Evolutionary conservation across 2,329 filamentous ascomycete species (phyloP), one percentile per base, ranked within the genome.

Genomic region (Catunica adiposa): DNA sequence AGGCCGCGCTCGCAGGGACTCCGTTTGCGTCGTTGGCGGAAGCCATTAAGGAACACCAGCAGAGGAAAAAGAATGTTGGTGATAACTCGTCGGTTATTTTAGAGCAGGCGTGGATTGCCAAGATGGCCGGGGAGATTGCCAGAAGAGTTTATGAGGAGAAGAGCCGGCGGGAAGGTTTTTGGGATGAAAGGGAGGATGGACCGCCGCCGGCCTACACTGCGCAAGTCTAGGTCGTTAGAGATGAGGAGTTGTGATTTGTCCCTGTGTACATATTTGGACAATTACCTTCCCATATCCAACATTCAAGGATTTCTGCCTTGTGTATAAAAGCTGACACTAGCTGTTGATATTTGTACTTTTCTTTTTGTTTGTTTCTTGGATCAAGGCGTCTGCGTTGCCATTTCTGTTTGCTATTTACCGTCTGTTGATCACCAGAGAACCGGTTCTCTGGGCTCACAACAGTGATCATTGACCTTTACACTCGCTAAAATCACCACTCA

Each of bases 91-190:
- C 77, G 0, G 73, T 76, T 26, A 86, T 88, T 51, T 71, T 87
- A 25, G 84, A 89, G 65, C 83, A 88, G 66, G 86, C 86, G 2
- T 92, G 86, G 85, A 84, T 92, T 69, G 81, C 84, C 71, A 92
- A 95, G 72, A 92, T 98, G 79, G 89, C 90, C 3, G 83, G 83
- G 60, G 92, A 97, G 68, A 90, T 97, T 63, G 88, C 89, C 37
- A 75, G 82, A 53, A 84, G 87, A 56, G 88, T 94, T 61, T 86
- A 90, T 61, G 86, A 95, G 62, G 86, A 95, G 69, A 92, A 95
- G 69, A 72, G 74, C 55, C 71, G 73, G 37, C 72, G 76, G 54
- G 69, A 71, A 25, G 67, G 67, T 3, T 70, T 75, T 53, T 78
- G 75, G 75, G 70, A 74, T 44, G 76, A 79, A 58, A 69, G 72